Evolutionary conservation across 768 basidiomycete species (phyloP), one percentile per base, ranked within the genome.

Genomic region (Pulveroboletus sp.): DNA sequence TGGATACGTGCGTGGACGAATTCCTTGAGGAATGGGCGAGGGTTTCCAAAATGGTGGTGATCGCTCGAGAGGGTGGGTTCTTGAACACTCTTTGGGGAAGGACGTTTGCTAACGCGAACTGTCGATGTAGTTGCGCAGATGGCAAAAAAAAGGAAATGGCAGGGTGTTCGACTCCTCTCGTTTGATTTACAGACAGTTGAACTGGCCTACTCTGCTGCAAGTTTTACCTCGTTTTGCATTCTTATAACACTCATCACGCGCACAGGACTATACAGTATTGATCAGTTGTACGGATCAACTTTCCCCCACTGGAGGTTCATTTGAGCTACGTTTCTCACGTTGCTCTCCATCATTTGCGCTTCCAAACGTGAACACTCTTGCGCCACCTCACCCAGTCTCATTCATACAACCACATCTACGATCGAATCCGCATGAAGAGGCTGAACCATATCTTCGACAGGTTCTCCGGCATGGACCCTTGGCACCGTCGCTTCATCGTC

Each of bases 131-230:
- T 94, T 36, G 88, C 85, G 6, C 84, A 88, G 64, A 87, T 94
- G 83, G 79, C 87, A 14, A 83, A 85, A 56, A 75, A 77, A 52
- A 80, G 78, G 51, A 74, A 73, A 27, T 93, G 87, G 84, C 69
- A 70, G 18, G 90, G 87, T 59, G 81, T 95, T 17, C 79, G 80
- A n/a, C 70, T 95, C 45, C 76, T 93, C 51, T 91, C 89, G 5
- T 95, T 95, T 66, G 91, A 95, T 66, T 71, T 95, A 14, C 91
- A 91, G 60, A 92, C 90, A 0, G 92, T 93, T n/a, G 86, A 93
- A 59, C 87, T 95, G 62, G 81, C 82, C 2, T 94, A 94, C 63
- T 79, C 85, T 9, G 70, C 70, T 46, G 87, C 82, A 63, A 54
- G 72, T 52, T 21, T 21, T 21, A 21, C 21, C 21, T 21, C 39